phyloP scores from a whole-genome alignment of 306 rosid species.

The Lathyrus sativus region DNA sequence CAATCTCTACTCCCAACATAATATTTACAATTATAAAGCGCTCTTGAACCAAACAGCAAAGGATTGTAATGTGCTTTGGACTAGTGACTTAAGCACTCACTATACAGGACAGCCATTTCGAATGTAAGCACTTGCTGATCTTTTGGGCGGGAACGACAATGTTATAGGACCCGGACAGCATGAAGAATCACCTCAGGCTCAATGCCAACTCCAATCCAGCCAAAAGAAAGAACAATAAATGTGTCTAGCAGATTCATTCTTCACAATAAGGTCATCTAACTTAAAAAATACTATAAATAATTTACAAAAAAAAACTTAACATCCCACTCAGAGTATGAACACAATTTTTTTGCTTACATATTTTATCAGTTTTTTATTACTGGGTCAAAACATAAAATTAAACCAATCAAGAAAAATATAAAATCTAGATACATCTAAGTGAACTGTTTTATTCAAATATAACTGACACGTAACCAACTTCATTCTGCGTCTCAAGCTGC shows the following conservation, averaged over 20 bases:
- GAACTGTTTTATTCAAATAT: slow-evolving; percentile 25
- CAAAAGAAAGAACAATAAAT: neutral
- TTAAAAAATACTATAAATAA: neutral
- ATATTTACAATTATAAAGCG: too few relatives aligned
- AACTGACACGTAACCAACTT: slow-evolving; percentile 8
- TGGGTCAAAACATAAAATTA: slow-evolving; percentile 11
- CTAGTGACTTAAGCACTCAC: too few relatives aligned
- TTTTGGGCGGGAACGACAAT: slow-evolving; percentile 24
- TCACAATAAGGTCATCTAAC: neutral
- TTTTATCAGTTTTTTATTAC: slow-evolving; percentile 14
- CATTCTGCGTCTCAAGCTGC: slow-evolving; percentile 19
- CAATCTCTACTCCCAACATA: too few relatives aligned
- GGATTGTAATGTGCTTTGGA: too few relatives aligned
- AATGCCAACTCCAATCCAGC: neutral
- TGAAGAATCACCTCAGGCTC: slow-evolving; percentile 8
- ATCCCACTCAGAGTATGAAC: slow-evolving; percentile 1
- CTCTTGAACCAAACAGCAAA: too few relatives aligned
- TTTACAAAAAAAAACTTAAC: neutral
- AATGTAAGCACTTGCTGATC: neutral
- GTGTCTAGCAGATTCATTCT: neutral
- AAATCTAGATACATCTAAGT: slow-evolving; percentile 29
- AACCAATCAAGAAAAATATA: slow-evolving; percentile 11
- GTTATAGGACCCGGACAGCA: slow-evolving; percentile 30
- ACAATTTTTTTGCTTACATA: neutral
- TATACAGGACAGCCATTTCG: neutral